Base-by-base conservation (phyloP, 768 basidiomycete species). In the Lentinus brumalis region DNA sequence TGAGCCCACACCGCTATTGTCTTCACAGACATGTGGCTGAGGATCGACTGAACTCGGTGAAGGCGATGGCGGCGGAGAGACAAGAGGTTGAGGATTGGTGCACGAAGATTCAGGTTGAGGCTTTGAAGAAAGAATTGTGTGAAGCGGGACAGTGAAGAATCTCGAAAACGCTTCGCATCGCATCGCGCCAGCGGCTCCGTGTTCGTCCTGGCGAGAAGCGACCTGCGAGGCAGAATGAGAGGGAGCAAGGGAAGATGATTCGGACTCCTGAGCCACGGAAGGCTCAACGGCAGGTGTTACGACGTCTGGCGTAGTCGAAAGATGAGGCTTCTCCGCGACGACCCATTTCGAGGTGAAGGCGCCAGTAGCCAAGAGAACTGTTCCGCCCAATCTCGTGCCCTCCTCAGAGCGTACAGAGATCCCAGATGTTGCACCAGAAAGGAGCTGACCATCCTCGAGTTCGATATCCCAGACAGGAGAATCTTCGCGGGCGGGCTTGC, bases 381-480 rank as follows among this genome's bases (percentile, higher is more conserved):
- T 77, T 21, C 57, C 57, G 16, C 21, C 35, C 6, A 26, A 11
- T 16, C 32, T 57, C 21, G 72, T 57, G 40, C 60, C 61, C 38
- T 57, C 50, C 8, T 38, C 29, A 3, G 62, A 44, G 8, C 46
- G 50, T 7, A 56, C 26, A 6, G 65, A 50, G 26, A 54, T 14
- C 8, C 55, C 63, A 52, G 67, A 62, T 9, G 30, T 61, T 49
- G 66, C 54, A 16, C 42, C 60, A 21, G 66, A 65, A 5, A 65
- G 60, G 12, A 70, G 57, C 16, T 55, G 56, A 4, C 45, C 39
- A 5, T 46, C 62, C 11, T 79, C 76, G 14, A 70, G 50, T 65
- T 87, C 86, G 31, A 87, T 84, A 61, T 81, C 83, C 86, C 86
- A 87, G 8, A 81, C 65, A 18, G 78, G 74, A 10, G 86, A 86